Evolutionary conservation across 805 yeast genomes (phyloP), one percentile per base, ranked within the genome.

Genomic region (Pichia deserticola): DNA sequence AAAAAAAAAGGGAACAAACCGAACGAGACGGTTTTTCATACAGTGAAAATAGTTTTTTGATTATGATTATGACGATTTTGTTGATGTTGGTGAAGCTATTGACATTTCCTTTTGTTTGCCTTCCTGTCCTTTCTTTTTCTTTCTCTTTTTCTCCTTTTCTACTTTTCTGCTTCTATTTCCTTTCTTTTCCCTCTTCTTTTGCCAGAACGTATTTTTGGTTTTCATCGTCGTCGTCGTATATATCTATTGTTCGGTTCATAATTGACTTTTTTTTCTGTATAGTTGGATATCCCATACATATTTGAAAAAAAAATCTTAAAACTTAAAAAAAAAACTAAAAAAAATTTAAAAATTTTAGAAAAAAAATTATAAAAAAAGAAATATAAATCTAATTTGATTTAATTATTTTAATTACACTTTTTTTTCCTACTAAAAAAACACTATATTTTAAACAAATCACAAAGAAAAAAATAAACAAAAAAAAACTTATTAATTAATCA

Each of bases 171-270:
- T n/a, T n/a, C n/a, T n/a, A n/a, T 15, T n/a, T 45, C 25, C 20
- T 35, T 5, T 5, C 8, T 27, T 44, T 40, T 27, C 15, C 36
- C 8, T 33, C 38, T 42, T 38, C 44, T 15, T 40, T 40, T 15
- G 3, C 40, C 46, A 50, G 52, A 50, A 50, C 52, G 38, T 49
- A 49, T 36, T 40, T 45, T 48, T 50, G 46, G 52, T 50, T 50
- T 50, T 50, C 52, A 45, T 50, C 27, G 47, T 45, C 52, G 47
- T 45, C 52, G 52, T 45, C 20, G 32, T 30, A 30, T 45, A 20
- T 20, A 20, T 20, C 3, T 20, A 11, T 25, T 47, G 49, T 42
- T 46, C 15, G 40, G 44, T 32, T 13, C 20, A 20, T 20, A 20
- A 30, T 30, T 30, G 32, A 12, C 29, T 37, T 41, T 44, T 48